phyloP scores from a whole-genome alignment of 495 filamentous ascomycete genomes.

The Aspergillus biplanus region DNA sequence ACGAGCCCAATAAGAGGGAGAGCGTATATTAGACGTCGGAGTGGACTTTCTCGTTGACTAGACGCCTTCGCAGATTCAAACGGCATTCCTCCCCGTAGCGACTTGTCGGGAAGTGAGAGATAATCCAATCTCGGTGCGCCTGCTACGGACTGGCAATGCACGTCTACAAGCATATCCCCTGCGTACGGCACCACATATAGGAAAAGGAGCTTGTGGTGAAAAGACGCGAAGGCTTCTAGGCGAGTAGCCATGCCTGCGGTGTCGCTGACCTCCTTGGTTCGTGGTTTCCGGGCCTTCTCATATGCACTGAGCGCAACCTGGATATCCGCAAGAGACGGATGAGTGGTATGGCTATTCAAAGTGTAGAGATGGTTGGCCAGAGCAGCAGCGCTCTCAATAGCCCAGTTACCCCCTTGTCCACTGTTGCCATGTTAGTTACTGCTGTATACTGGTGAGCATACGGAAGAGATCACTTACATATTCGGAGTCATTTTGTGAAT shows the following conservation, averaged over 20 bases:
- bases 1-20: not conserved
- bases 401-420: constrained; percentile 15
- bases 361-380: constrained; percentile 5
- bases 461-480: not conserved
- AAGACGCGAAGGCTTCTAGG: not conserved
- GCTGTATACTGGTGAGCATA: too few relatives aligned
- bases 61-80: not conserved
- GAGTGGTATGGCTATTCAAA: not conserved
- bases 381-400: constrained; percentile 11
- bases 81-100: not conserved
- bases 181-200: not conserved
- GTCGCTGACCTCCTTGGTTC: not conserved
- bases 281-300: not conserved
- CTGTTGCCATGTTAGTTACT: not conserved
- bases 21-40: not conserved
- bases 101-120: not conserved
- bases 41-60: not conserved
- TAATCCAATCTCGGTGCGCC: not conserved
- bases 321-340: not conserved
- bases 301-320: not conserved
- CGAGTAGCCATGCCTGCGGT: not conserved
- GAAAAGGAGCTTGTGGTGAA: not conserved
- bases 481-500: constrained; percentile 12
- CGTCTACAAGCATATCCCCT: not conserved
- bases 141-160: not conserved